Evolutionary conservation across 2,329 filamentous ascomycete genomes (phyloP).

Genomic region (Diatrype stigma): DNA sequence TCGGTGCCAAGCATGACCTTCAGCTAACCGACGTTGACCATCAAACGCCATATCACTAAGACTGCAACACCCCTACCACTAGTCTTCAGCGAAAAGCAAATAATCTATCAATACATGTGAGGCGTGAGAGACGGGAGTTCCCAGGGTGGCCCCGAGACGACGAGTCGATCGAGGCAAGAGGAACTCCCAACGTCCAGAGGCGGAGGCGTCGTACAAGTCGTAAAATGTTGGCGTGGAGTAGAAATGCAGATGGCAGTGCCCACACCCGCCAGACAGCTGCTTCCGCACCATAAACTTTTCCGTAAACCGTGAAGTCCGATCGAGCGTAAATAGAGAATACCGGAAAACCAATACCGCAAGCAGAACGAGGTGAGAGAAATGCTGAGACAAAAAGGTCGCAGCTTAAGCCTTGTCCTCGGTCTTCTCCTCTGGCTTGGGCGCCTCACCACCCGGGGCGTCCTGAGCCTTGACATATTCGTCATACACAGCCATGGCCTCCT

Average conservation of each 20-base stretch:
- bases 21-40: constrained; percentile 28
- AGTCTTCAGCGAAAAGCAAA: constrained; percentile 22
- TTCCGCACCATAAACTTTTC: constrained; percentile 30
- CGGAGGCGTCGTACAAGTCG: constrained; percentile 16
- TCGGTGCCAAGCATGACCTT: constrained; percentile 27
- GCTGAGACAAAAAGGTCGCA: constrained; percentile 2
- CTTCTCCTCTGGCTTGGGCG: constrained; percentile 48
- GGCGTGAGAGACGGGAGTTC: constrained; percentile 16
- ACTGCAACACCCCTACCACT: constrained; percentile 25
- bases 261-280: constrained; percentile 17
- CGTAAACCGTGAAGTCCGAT: constrained; percentile 24
- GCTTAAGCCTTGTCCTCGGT: constrained; percentile 49
- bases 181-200: constrained; percentile 16
- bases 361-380: constrained; percentile 7
- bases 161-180: constrained; percentile 8
- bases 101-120: constrained; percentile 32
- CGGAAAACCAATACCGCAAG: constrained; percentile 11
- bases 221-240: constrained; percentile 16
- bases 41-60: constrained; percentile 29
- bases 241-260: constrained; percentile 28
- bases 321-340: constrained; percentile 10
- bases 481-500: constrained; percentile 94
- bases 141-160: constrained; percentile 15
- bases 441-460: constrained; percentile 31
- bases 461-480: constrained; percentile 98